phyloP scores from a whole-genome alignment of 2,329 filamentous ascomycete species.

The Septoria petroselini region DNA sequence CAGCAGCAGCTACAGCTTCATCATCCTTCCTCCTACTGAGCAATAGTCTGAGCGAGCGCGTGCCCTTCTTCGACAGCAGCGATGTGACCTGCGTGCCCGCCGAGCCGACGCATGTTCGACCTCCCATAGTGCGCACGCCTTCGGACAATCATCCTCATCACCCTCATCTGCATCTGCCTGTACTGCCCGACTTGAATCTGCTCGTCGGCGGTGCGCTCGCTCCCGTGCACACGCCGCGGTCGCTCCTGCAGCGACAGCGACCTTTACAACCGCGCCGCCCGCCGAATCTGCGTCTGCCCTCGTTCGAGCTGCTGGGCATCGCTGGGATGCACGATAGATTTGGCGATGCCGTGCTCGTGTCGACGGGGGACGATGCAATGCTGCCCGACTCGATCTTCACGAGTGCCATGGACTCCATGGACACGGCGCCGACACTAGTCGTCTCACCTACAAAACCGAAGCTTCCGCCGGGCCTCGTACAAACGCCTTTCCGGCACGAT shows the following conservation, averaged over 20 bases:
- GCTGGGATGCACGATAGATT: conserved; percentile 46
- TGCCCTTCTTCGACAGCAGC: too few relatives aligned
- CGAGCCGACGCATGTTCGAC: background rate
- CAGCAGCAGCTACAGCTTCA: too few relatives aligned
- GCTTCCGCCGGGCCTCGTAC: conserved; percentile 29
- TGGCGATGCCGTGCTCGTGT: background rate
- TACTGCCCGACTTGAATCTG: conserved; percentile 27
- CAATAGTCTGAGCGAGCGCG: too few relatives aligned
- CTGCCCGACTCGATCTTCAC: conserved; percentile 11
- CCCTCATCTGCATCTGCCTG: background rate
- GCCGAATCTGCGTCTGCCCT: conserved; percentile 49
- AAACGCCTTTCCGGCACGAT: conserved; percentile 34
- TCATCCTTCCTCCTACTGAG: too few relatives aligned
- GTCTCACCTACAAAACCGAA: conserved; percentile 10
- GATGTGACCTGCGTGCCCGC: too few relatives aligned
- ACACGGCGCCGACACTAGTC: conserved; percentile 5
- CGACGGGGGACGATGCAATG: background rate
- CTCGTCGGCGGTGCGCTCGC: conserved; percentile 33
- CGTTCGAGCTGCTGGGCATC: conserved; percentile 54
- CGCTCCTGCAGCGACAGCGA: conserved; percentile 12
- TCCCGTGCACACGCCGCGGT: conserved; percentile 19
- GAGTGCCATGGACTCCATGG: conserved; percentile 17
- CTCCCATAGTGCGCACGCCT: background rate
- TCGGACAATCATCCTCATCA: background rate
- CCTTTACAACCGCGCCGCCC: conserved; percentile 29